phyloP scores from a whole-genome alignment of 768 basidiomycete species.

The Lactarius hengduanensis region DNA sequence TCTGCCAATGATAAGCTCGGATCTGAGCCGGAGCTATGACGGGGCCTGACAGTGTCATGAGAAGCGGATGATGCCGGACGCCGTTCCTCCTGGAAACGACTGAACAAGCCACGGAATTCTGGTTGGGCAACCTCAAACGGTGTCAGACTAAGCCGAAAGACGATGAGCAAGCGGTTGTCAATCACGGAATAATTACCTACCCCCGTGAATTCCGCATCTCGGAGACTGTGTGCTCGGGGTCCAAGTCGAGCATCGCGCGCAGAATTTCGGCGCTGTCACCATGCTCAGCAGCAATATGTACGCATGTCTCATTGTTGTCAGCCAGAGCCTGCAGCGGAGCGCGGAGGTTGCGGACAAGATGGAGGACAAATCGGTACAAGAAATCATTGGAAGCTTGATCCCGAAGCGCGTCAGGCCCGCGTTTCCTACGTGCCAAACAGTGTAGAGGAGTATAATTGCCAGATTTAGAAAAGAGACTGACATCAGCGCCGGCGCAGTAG shows the following conservation, averaged over 20 bases:
- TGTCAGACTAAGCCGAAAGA: slow-evolving; percentile 49
- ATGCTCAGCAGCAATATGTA: slow-evolving; percentile 76
- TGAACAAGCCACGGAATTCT: slow-evolving; percentile 64
- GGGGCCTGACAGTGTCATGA: slow-evolving; percentile 45
- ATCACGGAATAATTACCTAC: slow-evolving; percentile 41
- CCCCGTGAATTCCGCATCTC: slow-evolving; percentile 69
- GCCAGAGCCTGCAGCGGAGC: slow-evolving; percentile 68
- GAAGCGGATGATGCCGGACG: slow-evolving; percentile 56
- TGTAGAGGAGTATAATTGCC: slow-evolving; percentile 30
- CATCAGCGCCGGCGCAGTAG: slow-evolving; percentile 74
- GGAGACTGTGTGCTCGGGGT: slow-evolving; percentile 52
- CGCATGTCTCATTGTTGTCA: slow-evolving; percentile 68
- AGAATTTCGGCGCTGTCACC: slow-evolving; percentile 65
- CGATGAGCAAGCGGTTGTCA: slow-evolving; percentile 4
- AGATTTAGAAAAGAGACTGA: slow-evolving; percentile 53
- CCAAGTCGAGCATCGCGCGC: slow-evolving; percentile 62
- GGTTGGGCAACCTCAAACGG: slow-evolving; percentile 66
- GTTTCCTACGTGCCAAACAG: slow-evolving; percentile 29
- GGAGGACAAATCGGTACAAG: slow-evolving; percentile 56
- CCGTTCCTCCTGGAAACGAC: slow-evolving; percentile 45
- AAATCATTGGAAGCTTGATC: slow-evolving; percentile 27
- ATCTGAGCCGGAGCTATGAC: slow-evolving; percentile 49
- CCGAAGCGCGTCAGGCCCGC: slow-evolving; percentile 27
- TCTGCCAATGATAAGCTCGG: slow-evolving; percentile 47
- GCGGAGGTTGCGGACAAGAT: slow-evolving; percentile 67